Base-by-base conservation (phyloP, 1,139 yeast genomes). In the Diutina catenulata region DNA sequence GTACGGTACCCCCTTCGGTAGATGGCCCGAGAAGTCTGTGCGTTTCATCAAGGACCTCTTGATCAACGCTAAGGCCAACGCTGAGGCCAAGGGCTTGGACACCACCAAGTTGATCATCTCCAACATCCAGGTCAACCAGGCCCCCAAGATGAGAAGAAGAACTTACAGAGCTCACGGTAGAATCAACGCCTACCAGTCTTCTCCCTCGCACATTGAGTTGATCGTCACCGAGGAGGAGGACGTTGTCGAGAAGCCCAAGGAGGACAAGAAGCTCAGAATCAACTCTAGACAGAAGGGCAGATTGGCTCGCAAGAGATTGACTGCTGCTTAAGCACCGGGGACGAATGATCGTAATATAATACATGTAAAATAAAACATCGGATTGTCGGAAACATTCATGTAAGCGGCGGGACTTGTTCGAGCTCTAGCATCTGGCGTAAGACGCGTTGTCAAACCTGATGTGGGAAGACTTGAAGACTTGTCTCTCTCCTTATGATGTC, bases 81-180 rank as follows among this genome's bases (percentile, higher is more conserved):
- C 99, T 69, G 98, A 91, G 71, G 83, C 94, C 57, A 91, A 91
- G 80, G 98, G 98, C 62, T 86, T 91, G 71, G 97, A 91, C 66
- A 78, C 83, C 58, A 76, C 93, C 60, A 84, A 81, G 68, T 82
- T 91, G 68, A 82, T 80, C 73, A 78, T 91, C 63, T 80, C 94
- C 59, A 97, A 91, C 84, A 88, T 93, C 65, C 98, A 93, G 79
- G 98, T 91, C 62, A 93, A 91, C 94, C 95, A 87, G 70, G 98
- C 98, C 61, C 98, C 98, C 74, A 87, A 87, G 77, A 94, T 86
- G 77, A 93, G 98, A 80, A 91, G 98, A 78, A 87, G 99, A 77
- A 91, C 98, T 64, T 93, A 76, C 95, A 91, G 99, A 81, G 98
- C 98, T 61, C 98, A 91, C 81, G 99, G 99, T 83, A 88, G 97